Percentiles rank a stretch among this genome's conserved stretches.
These are phyloP conservation scores for Serendipita sp. DNA, from an alignment of 1,284 basidiomycete genomes.

Conservation along the genomic window DNA sequence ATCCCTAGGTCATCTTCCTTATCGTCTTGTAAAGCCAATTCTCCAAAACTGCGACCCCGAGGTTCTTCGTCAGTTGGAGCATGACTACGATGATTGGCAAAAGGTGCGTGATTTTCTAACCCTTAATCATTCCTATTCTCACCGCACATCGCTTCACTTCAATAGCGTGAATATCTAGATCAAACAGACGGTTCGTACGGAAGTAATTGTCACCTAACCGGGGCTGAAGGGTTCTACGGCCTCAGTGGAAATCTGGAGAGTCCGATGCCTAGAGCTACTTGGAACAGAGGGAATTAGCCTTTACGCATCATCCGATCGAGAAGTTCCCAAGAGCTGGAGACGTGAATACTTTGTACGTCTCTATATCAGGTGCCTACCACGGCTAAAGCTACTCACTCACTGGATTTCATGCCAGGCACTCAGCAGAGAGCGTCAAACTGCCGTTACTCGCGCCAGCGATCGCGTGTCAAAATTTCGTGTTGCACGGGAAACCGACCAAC, in stretches of 20 bases:
- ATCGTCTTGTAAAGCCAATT: slow-evolving; percentile 51
- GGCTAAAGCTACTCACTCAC: neutral
- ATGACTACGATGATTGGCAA: slow-evolving; percentile 44
- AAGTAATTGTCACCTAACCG: neutral
- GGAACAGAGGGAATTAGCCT: neutral
- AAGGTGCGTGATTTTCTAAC: slow-evolving; percentile 9
- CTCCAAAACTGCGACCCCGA: slow-evolving; percentile 56
- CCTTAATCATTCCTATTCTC: slow-evolving; percentile 10
- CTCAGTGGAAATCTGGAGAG: slow-evolving; percentile 1
- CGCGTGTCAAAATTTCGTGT: slow-evolving; percentile 1
- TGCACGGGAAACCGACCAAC: neutral
- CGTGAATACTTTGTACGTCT: neutral
- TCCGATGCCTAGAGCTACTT: neutral
- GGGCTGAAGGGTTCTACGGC: neutral
- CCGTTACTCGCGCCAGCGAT: slow-evolving; percentile 2
- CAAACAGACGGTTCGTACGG: slow-evolving; percentile 5
- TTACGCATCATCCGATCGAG: neutral
- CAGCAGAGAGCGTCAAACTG: neutral
- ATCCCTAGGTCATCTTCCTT: slow-evolving; percentile 35
- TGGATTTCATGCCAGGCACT: neutral
- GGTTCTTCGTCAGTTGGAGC: slow-evolving; percentile 46
- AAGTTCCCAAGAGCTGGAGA: neutral
- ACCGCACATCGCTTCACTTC: neutral
- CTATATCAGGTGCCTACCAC: neutral
- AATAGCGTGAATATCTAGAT: slow-evolving; percentile 4